Base-by-base conservation (phyloP, 371 early-diverging fungal genomes). In the Sporodiniella umbellata region DNA sequence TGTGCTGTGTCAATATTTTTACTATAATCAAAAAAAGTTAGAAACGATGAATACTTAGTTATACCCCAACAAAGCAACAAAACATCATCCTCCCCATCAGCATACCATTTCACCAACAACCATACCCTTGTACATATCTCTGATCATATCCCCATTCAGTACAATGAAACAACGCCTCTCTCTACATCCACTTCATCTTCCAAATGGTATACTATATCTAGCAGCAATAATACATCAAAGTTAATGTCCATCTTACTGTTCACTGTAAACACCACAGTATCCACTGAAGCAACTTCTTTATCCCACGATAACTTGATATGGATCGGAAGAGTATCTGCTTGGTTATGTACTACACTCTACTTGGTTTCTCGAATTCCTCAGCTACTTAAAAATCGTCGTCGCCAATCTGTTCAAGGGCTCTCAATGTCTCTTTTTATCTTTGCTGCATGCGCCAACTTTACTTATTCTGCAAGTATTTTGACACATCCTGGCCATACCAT, bases 351-450 rank as follows among this genome's bases (percentile, higher is more conserved):
- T 2, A 28, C 62, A 17, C 70, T 86, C 24, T 89, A 89, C 52
- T 56, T 89, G n/a, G 60, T 77, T 10, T 80, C 80, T 14, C 72
- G 89, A 12, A 63, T 86, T 30, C 88, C 89, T 6, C 89, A 89
- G 51, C 62, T 89, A 26, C 58, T 71, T 48, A 81, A 84, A 48
- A 84, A 84, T 42, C 59, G 57, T 35, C 51, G 58, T 8, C 66
- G 88, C n/a, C 66, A 72, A 45, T 86, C 88, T 1, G 77, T 79
- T 6, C 72, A 81, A 45, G 87, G 86, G 1, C 58, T 89, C 8
- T 78, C 84, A 2, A 72, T 83, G 17, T 56, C 78, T 19, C 74
- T 89, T 74, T 87, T 89, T 65, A 60, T 75, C 30, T 85, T 76
- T 65, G 88, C 89, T 0, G 80, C 76, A 2, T 60, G 74, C 52